These are phyloP conservation scores for Trichoderma simmonsii DNA, from an alignment of 2,329 filamentous ascomycete species.

Conservation along the genomic window DNA sequence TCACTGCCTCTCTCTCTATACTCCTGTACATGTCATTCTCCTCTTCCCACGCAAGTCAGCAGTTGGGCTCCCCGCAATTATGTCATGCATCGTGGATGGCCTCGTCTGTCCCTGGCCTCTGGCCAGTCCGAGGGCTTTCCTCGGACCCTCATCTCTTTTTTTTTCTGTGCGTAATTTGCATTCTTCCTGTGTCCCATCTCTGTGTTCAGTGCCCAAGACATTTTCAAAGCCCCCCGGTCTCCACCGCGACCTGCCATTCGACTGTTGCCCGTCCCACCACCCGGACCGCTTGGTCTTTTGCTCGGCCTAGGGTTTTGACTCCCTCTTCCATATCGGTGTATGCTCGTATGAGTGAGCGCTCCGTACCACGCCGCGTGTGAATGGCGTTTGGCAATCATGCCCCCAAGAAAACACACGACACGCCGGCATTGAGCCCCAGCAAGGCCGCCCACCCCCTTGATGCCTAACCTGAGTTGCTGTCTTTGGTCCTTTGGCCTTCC, in stretches of 20 bases:
- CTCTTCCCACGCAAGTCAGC: slow-evolving; percentile 16
- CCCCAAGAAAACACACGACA: slow-evolving; percentile 19
- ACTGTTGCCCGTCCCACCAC: slow-evolving; percentile 15
- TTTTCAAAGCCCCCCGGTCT: slow-evolving; percentile 10
- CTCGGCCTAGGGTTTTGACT: slow-evolving; percentile 17
- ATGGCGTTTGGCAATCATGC: slow-evolving; percentile 18
- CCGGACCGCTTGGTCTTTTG: slow-evolving; percentile 14
- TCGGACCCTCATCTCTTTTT: slow-evolving; percentile 14
- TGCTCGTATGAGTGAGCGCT: slow-evolving; percentile 19
- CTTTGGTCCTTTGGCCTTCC: slow-evolving; percentile 24
- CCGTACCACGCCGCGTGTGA: slow-evolving; percentile 16
- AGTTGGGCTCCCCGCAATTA: slow-evolving; percentile 40
- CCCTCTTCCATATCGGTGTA: slow-evolving; percentile 10
- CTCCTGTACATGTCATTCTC: slow-evolving; percentile 4
- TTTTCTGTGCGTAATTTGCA: slow-evolving; percentile 19
- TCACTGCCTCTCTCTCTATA: slow-evolving; percentile 3
- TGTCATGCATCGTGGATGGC: slow-evolving; percentile 41
- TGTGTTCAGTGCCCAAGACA: slow-evolving; percentile 18
- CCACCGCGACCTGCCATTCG: slow-evolving; percentile 13
- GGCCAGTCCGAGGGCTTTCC: slow-evolving; percentile 15
- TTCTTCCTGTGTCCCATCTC: slow-evolving; percentile 14
- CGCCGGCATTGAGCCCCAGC: slow-evolving; percentile 19
- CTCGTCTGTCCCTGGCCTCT: slow-evolving; percentile 12
- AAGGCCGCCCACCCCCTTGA: slow-evolving; percentile 23
- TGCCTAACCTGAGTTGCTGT: slow-evolving; percentile 26